Percentiles rank a stretch among this genome's conserved stretches.
Evolutionary conservation across 2,329 filamentous ascomycete species (phyloP).

Genomic region (Penicillium sumatraense): DNA sequence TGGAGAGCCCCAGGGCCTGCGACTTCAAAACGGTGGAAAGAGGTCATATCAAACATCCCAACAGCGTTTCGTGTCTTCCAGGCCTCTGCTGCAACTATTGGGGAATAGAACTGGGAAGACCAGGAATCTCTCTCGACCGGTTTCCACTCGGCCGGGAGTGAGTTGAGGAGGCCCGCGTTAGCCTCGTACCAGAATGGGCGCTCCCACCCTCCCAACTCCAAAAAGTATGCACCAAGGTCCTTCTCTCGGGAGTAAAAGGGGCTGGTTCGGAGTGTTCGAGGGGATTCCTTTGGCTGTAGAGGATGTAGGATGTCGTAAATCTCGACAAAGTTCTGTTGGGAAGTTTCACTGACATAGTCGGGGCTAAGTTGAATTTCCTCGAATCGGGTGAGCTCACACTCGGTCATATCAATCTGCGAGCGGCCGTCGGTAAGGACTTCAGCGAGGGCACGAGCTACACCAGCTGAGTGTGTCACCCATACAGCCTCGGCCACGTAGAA

Average conservation of each 20-base stretch:
- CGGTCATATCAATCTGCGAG: slow-evolving; percentile 61
- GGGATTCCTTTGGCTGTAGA: slow-evolving; percentile 60
- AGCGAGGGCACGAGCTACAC: slow-evolving; percentile 64
- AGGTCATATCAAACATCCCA: slow-evolving; percentile 67
- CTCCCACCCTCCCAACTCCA: slow-evolving; percentile 66
- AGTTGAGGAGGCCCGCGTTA: slow-evolving; percentile 57
- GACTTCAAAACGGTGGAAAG: slow-evolving; percentile 62
- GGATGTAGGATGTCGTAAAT: slow-evolving; percentile 69
- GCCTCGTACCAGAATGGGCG: slow-evolving; percentile 66
- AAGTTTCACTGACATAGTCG: slow-evolving; percentile 62
- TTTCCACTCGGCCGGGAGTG: slow-evolving; percentile 59
- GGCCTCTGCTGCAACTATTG: slow-evolving; percentile 63
- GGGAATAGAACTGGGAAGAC: slow-evolving; percentile 62
- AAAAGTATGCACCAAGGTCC: slow-evolving; percentile 58
- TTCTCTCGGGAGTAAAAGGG: slow-evolving; percentile 61
- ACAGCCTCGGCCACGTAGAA: slow-evolving; percentile 70
- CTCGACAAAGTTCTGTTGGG: slow-evolving; percentile 65
- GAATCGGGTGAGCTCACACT: slow-evolving; percentile 65
- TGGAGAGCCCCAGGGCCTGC: slow-evolving; percentile 61
- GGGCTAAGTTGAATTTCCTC: slow-evolving; percentile 64
- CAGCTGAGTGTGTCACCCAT: slow-evolving; percentile 69
- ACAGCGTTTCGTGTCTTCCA: slow-evolving; percentile 68
- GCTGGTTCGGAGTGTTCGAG: slow-evolving; percentile 62
- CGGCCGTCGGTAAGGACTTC: slow-evolving; percentile 62
- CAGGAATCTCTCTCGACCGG: slow-evolving; percentile 62